These are phyloP conservation scores for Phaffomyces thermotolerans DNA, from an alignment of 805 yeast genomes.

Conservation along the genomic window DNA sequence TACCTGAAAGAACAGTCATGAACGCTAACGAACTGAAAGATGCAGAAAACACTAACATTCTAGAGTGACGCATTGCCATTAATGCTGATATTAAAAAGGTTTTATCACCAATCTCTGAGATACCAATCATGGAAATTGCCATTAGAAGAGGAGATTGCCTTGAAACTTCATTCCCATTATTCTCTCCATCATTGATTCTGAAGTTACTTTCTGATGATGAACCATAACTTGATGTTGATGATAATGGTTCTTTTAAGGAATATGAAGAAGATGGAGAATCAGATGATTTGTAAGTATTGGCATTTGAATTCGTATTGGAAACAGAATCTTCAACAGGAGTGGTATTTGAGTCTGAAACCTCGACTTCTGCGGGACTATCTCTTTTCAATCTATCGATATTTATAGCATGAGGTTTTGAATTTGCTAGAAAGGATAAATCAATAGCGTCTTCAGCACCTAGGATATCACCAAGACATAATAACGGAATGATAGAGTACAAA, in stretches of 20 bases:
- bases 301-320: background rate
- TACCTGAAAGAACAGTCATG: slow-evolving; percentile 88
- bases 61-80: slow-evolving; percentile 93
- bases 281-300: too few species aligned
- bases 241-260: background rate
- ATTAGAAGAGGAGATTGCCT: slow-evolving; percentile 48
- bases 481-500: background rate
- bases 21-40: slow-evolving; percentile 78
- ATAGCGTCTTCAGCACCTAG: background rate
- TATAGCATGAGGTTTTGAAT: slow-evolving; percentile 4
- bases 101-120: slow-evolving; percentile 97
- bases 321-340: slow-evolving; percentile 17
- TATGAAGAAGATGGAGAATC: too few species aligned
- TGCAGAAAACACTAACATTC: slow-evolving; percentile 78
- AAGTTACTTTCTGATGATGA: background rate
- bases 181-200: background rate
- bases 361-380: slow-evolving; percentile 18
- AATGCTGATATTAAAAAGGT: slow-evolving; percentile 94
- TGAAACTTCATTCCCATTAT: background rate
- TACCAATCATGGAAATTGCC: slow-evolving; percentile 84
- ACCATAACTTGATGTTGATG: background rate
- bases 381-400: slow-evolving; percentile 9
- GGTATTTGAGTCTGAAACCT: slow-evolving; percentile 18
- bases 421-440: background rate
- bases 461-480: background rate